A percentile compares a stretch with the other conserved stretches of the same genome.
These are phyloP conservation scores for Leishmania mexicana DNA, from an alignment of 208 protist genomes.

Conservation along the genomic window DNA sequence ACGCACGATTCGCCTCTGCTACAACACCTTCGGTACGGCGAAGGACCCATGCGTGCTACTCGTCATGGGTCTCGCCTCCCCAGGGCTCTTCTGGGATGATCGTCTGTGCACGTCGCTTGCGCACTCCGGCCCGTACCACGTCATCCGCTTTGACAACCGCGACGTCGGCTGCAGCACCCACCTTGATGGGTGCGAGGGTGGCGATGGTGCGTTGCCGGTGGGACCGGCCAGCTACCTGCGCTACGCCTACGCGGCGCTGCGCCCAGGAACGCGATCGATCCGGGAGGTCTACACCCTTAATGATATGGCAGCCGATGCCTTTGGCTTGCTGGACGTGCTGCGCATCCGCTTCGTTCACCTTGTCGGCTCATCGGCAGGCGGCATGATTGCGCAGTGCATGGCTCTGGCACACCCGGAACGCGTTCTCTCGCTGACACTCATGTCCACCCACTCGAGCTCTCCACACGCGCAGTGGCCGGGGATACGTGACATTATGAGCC, in stretches of 20 bases:
- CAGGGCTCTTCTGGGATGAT: slow-evolving; percentile 59
- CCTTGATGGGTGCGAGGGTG: slow-evolving; percentile 25
- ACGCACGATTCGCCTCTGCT: slow-evolving; percentile 58
- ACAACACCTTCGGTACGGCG: slow-evolving; percentile 58
- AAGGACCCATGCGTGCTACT: slow-evolving; percentile 47
- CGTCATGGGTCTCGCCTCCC: slow-evolving; percentile 62
- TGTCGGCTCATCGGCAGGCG: slow-evolving; percentile 74
- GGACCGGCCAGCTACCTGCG: slow-evolving; percentile 15
- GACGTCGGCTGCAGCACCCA: slow-evolving; percentile 80
- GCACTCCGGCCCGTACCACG: slow-evolving; percentile 40
- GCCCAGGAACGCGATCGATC: slow-evolving; percentile 38
- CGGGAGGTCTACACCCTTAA: slow-evolving; percentile 50
- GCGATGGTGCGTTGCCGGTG: background rate
- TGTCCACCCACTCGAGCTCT: slow-evolving; percentile 48
- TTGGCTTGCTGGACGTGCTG: slow-evolving; percentile 62
- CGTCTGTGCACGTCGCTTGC: slow-evolving; percentile 48
- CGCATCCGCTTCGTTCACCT: slow-evolving; percentile 42
- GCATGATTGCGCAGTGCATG: slow-evolving; percentile 73
- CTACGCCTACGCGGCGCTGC: slow-evolving; percentile 34
- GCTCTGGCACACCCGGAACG: slow-evolving; percentile 49
- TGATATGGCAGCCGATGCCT: slow-evolving; percentile 67
- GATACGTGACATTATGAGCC: slow-evolving; percentile 43
- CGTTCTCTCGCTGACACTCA: slow-evolving; percentile 50
- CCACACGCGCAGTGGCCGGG: slow-evolving; percentile 39
- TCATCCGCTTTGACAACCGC: slow-evolving; percentile 82